A percentile compares a stretch with the other conserved stretches of the same genome.
phyloP scores from a whole-genome alignment of 2,329 filamentous ascomycete species.

The Tolypocladium ovalisporum region DNA sequence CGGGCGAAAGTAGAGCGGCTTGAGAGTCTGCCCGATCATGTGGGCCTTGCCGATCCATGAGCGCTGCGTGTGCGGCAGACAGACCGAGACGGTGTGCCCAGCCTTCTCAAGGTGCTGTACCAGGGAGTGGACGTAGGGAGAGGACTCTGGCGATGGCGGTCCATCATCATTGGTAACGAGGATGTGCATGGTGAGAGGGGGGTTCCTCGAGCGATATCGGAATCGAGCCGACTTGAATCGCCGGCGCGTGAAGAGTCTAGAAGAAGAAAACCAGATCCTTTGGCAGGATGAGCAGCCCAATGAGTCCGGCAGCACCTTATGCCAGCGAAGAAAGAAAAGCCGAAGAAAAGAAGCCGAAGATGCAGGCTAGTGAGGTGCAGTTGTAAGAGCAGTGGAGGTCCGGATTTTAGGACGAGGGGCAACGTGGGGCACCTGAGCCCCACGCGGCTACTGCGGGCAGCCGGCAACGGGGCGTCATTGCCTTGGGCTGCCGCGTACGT shows the following conservation, averaged over 20 bases:
- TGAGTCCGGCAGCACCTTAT: too few species aligned
- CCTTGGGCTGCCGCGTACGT: not conserved
- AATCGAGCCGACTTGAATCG: not conserved
- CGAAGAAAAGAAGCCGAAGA: not conserved
- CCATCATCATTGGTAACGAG: slow-evolving; percentile 71
- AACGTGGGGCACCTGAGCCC: not conserved
- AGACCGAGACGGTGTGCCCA: slow-evolving; percentile 82
- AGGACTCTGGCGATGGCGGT: slow-evolving; percentile 65
- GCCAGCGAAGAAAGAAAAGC: too few species aligned
- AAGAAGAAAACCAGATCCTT: not conserved
- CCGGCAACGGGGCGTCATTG: not conserved
- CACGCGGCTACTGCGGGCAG: not conserved
- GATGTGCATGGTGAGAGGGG: slow-evolving; percentile 43
- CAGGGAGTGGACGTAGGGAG: slow-evolving; percentile 69
- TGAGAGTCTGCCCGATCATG: slow-evolving; percentile 80
- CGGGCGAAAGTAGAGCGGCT: slow-evolving; percentile 71
- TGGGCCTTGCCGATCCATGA: slow-evolving; percentile 99
- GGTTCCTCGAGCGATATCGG: not conserved
- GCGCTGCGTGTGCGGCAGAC: slow-evolving; percentile 81
- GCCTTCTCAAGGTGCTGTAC: slow-evolving; percentile 58
- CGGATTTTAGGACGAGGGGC: not conserved
- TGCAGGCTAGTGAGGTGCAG: not conserved
- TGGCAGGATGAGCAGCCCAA: too few species aligned
- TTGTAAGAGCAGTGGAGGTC: not conserved
- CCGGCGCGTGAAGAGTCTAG: not conserved